Evolutionary conservation across 768 basidiomycete species (phyloP).

Genomic region (Coprinopsis cinerea): DNA sequence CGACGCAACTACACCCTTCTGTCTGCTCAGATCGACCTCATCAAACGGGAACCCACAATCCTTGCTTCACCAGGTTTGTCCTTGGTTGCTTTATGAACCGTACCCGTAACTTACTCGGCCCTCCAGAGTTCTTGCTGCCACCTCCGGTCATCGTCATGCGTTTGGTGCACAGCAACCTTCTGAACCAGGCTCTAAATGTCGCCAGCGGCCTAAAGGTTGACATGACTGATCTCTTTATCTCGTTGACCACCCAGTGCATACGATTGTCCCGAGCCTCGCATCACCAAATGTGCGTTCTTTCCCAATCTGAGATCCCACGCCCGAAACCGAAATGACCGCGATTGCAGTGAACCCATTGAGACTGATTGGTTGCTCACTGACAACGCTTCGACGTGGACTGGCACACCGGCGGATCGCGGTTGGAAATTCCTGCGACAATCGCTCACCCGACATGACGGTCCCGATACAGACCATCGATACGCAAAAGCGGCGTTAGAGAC

Average conservation of each 20-base stretch:
- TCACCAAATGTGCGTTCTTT: slow-evolving; percentile 14
- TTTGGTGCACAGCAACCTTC: slow-evolving; percentile 72
- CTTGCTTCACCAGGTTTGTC: slow-evolving; percentile 60
- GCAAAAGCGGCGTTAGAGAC: slow-evolving; percentile 72
- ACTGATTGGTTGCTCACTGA: slow-evolving; percentile 84
- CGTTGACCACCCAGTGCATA: slow-evolving; percentile 73
- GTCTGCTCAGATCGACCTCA: slow-evolving; percentile 70
- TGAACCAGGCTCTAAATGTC: slow-evolving; percentile 71
- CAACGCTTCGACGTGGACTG: slow-evolving; percentile 77
- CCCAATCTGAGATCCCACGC: slow-evolving; percentile 11
- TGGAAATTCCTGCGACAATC: slow-evolving; percentile 86
- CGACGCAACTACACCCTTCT: slow-evolving; percentile 73
- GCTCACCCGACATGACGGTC: slow-evolving; percentile 70
- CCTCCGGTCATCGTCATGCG: slow-evolving; percentile 66
- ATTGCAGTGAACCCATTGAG: slow-evolving; percentile 60
- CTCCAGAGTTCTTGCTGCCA: slow-evolving; percentile 47
- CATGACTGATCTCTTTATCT: slow-evolving; percentile 80
- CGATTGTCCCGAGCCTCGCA: slow-evolving; percentile 60
- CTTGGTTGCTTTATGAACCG: slow-evolving; percentile 16
- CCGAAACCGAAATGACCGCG: background rate
- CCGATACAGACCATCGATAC: slow-evolving; percentile 69
- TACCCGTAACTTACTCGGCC: slow-evolving; percentile 8
- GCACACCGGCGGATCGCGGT: slow-evolving; percentile 70
- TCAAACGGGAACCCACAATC: slow-evolving; percentile 58
- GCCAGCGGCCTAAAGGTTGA: slow-evolving; percentile 76